Evolutionary conservation across 257 asterid genomes (phyloP), one percentile per base, ranked within the genome.

Genomic region (Scutellaria barbata): DNA sequence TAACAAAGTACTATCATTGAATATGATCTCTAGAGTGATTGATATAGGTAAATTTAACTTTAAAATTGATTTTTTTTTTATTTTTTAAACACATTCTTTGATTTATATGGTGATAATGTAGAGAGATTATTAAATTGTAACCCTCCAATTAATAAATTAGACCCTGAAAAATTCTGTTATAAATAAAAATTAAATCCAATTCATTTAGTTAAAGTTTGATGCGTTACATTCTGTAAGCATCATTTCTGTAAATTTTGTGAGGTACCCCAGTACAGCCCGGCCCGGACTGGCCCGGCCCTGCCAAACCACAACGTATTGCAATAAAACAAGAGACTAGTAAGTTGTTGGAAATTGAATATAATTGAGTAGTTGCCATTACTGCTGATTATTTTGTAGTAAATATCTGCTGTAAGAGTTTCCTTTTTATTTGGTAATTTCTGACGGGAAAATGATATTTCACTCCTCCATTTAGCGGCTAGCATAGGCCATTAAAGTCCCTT

Each of bases 261-360:
- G 69, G 66, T 55, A 47, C 20, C 16, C 60, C 40, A 4, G n/a
- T n/a, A n/a, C n/a, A n/a, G n/a, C n/a, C n/a, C n/a, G 35, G 35
- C 4, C 35, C 2, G 35, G 35, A 1, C 35, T 0, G 35, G 35
- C 35, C 35, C 35, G 35, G 35, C 35, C 35, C 35, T 4, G 68
- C 60, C 72, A 63, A 52, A 64, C 70, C 22, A 47, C 58, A 42
- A 66, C 39, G 67, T 61, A 72, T 45, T 72, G 75, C 73, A 8
- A 45, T 46, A 7, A 16, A 41, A 58, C 22, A 30, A 64, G 11
- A 10, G 9, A 17, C 30, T 4, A 42, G 63, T 1, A 30, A 41
- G 81, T 76, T 0, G 79, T 72, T 80, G 79, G 20, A 71, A 72
- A 61, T 39, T 80, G 10, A 75, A 69, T 76, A 25, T 41, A 60